These are phyloP conservation scores for Flaveria bidentis DNA, from an alignment of 129 eudicot species.

Conservation along the genomic window DNA sequence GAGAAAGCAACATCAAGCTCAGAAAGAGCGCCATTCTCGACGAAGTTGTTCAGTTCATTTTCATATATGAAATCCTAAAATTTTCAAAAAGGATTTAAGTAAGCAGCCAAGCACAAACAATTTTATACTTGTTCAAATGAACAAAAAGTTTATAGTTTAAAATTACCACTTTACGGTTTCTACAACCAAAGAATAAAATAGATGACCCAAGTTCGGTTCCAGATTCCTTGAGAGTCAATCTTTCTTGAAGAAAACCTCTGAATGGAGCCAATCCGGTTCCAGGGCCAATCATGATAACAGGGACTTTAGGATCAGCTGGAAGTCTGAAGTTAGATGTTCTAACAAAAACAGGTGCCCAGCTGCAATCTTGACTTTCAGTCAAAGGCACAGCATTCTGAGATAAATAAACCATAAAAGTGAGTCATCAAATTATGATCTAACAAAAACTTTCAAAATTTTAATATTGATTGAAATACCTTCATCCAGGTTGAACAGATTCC, in stretches of 20 bases:
- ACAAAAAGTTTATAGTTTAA: background rate
- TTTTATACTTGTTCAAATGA: background rate
- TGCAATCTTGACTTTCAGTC: constrained; percentile 66
- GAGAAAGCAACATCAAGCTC: constrained; percentile 92
- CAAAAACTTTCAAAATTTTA: background rate
- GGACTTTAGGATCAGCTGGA: constrained; percentile 75
- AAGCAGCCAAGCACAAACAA: background rate
- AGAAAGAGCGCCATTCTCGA: constrained; percentile 72
- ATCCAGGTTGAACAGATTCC: constrained; percentile 99
- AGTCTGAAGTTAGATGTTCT: constrained; percentile 91
- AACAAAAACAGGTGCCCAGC: constrained; percentile 87
- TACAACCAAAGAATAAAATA: constrained; percentile 84
- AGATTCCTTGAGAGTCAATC: constrained; percentile 80
- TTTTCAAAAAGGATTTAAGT: background rate
- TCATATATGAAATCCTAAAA: constrained; percentile 79
- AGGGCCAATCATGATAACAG: constrained; percentile 95
- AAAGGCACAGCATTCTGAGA: constrained; percentile 79
- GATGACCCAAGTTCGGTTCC: constrained; percentile 88
- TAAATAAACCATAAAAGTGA: constrained; percentile 10
- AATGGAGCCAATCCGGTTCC: constrained; percentile 99
- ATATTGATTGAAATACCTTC: constrained; percentile 54
- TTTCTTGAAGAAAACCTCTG: constrained; percentile 94
- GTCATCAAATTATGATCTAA: background rate
- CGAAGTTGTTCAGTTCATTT: constrained; percentile 72
- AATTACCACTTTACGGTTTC: constrained; percentile 82